phyloP scores from a whole-genome alignment of 2,329 filamentous ascomycete genomes.

The Calonectria hongkongensis region DNA sequence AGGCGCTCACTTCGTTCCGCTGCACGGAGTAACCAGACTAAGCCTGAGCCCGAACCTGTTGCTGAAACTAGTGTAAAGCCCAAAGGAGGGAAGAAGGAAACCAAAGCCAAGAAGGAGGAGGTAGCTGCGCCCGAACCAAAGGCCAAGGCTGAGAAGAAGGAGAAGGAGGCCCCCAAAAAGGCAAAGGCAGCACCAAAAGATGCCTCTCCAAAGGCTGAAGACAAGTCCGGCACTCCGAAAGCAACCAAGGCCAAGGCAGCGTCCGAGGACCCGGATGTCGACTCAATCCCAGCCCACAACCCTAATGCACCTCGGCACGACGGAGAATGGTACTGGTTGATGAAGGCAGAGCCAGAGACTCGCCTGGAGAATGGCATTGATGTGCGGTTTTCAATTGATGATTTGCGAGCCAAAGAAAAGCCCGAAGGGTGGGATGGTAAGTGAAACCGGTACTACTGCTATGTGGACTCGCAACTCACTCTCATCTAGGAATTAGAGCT shows the following conservation, averaged over 20 bases:
- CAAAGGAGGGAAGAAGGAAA: not conserved
- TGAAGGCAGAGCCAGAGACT: conserved; percentile 92
- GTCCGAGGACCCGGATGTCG: conserved; percentile 57
- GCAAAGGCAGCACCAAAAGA: conserved; percentile 8
- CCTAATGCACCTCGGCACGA: conserved; percentile 63
- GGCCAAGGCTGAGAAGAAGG: not conserved
- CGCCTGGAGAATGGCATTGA: conserved; percentile 91
- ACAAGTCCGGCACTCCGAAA: conserved; percentile 4
- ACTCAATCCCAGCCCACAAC: conserved; percentile 61
- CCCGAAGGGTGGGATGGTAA: conserved; percentile 95
- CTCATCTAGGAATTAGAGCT: conserved; percentile 66
- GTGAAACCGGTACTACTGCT: conserved; percentile 47
- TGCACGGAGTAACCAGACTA: conserved; percentile 35
- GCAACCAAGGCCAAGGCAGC: conserved; percentile 1
- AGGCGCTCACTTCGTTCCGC: conserved; percentile 45
- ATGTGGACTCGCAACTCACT: conserved; percentile 30
- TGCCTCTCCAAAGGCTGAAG: not conserved
- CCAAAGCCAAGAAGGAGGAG: conserved; percentile 17
- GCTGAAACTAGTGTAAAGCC: conserved; percentile 3
- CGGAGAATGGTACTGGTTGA: conserved; percentile 80
- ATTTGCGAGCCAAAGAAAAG: conserved; percentile 81
- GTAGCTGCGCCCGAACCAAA: not conserved
- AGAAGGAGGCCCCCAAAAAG: not conserved
- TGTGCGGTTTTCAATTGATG: conserved; percentile 95
- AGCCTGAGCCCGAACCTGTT: conserved; percentile 7